Evolutionary conservation across 768 basidiomycete species (phyloP), one percentile per base, ranked within the genome.

Genomic region (Mycena belliarum): DNA sequence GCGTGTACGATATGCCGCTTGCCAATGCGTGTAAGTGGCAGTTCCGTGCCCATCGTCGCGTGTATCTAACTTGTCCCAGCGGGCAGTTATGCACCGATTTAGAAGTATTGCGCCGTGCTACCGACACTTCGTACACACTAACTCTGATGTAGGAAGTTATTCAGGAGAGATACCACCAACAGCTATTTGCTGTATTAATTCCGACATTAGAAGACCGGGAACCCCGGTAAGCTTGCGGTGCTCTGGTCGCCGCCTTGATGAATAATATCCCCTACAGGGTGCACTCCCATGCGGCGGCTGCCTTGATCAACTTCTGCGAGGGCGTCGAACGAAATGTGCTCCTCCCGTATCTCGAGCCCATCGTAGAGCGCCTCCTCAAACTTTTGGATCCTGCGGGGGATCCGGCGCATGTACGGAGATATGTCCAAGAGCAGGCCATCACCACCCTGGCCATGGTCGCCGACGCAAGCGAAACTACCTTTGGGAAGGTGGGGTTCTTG

Each of bases 371-470:
- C 0, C 77, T 91, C 4, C 73, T 89, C 14, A 85, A 82, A 60
- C 75, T 91, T 4, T 76, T 91, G 40, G 82, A 86, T 55, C 87
- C 87, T 0, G 66, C 72, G 8, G 79, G 76, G 0, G 73, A 80
- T 42, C 73, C 74, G 48, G 75, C 71, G 15, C 75, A 76, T 18
- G 73, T 73, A 0, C 68, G 67, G 50, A 71, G 87, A 38, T 94
- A 91, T 62, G 90, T 94, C 0, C 91, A 94, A 67, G 92, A 95
- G 68, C 92, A 94, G 67, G 89, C 88, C 0, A 84, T 96, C 51
- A 94, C 91, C 28, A 92, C 91, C 14, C 72, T 95, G 28, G 92
- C 93, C 3, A 93, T 93, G 86, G 89, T 95, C 1, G 92, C 93
- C 0, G 89, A 93, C 69, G 89, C 88, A 0, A 91, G 91, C 62